A percentile compares a stretch with the other conserved stretches of the same genome.
Evolutionary conservation across 192 early-diverging fungal genomes (phyloP).

Genomic region (Mortierella hygrophila): DNA sequence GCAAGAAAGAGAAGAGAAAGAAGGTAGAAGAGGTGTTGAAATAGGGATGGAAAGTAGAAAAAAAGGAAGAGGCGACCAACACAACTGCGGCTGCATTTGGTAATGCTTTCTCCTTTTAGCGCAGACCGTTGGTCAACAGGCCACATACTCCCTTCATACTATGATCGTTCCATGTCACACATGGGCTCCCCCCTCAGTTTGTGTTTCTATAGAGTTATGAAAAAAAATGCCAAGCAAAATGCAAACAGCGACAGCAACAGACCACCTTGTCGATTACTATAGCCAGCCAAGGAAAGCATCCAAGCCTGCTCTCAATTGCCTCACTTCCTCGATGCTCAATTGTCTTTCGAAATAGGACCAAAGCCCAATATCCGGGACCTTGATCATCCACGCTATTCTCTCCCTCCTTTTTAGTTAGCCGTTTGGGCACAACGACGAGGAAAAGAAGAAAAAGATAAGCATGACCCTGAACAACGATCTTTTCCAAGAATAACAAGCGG

Average conservation of each 20-base stretch:
- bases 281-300: too few relatives aligned
- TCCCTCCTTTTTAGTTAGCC: not conserved
- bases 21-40: too few relatives aligned
- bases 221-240: conserved; percentile 1
- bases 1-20: too few relatives aligned
- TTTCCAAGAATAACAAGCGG: not conserved
- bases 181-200: not conserved
- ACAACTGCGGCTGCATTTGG: too few relatives aligned
- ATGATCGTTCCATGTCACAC: not conserved
- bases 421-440: not conserved
- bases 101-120: too few relatives aligned
- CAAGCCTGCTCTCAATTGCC: not conserved
- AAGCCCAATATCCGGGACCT: not conserved
- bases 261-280: not conserved
- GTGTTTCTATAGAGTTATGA: not conserved
- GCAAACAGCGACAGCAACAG: not conserved
- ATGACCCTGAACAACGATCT: not conserved
- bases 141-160: too few relatives aligned
- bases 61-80: too few relatives aligned
- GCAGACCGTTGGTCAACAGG: too few relatives aligned
- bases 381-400: not conserved
- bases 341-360: not conserved
- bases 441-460: not conserved
- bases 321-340: not conserved
- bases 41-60: too few relatives aligned